Percentiles rank a stretch among this genome's conserved stretches.
These are phyloP conservation scores for Yamadazyma epiphylla DNA, from an alignment of 1,139 yeast species.

Conservation along the genomic window DNA sequence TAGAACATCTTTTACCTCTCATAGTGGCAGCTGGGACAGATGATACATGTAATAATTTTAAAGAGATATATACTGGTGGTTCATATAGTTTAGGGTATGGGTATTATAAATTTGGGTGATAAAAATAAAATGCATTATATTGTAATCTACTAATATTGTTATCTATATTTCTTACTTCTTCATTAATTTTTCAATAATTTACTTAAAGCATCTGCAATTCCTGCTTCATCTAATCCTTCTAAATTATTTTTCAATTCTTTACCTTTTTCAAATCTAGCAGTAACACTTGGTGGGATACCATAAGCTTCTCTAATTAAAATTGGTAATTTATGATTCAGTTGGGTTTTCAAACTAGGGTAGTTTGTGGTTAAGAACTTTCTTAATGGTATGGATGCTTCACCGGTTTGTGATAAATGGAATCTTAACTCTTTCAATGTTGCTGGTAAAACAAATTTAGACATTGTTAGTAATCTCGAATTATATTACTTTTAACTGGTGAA, in stretches of 20 bases:
- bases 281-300: conserved; percentile 69
- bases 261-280: conserved; percentile 63
- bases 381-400: conserved; percentile 63
- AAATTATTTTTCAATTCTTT: conserved; percentile 37
- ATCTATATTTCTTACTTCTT: not conserved
- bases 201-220: conserved; percentile 33
- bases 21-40: conserved; percentile 66
- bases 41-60: conserved; percentile 26
- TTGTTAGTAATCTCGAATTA: conserved; percentile 11
- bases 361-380: conserved; percentile 58
- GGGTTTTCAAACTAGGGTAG: conserved; percentile 58
- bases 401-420: conserved; percentile 75
- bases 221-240: conserved; percentile 45
- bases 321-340: conserved; percentile 47
- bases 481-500: conserved; percentile 2
- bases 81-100: conserved; percentile 64
- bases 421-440: conserved; percentile 70
- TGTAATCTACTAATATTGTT: too few species aligned
- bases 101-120: conserved; percentile 49
- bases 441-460: conserved; percentile 62
- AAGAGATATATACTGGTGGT: conserved; percentile 45
- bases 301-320: conserved; percentile 72
- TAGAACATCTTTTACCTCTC: conserved; percentile 70
- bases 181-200: conserved; percentile 29
- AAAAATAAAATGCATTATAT: not conserved